phyloP scores from a whole-genome alignment of 163 green algal genomes.

The Coccomyxa subellipsoidea region DNA sequence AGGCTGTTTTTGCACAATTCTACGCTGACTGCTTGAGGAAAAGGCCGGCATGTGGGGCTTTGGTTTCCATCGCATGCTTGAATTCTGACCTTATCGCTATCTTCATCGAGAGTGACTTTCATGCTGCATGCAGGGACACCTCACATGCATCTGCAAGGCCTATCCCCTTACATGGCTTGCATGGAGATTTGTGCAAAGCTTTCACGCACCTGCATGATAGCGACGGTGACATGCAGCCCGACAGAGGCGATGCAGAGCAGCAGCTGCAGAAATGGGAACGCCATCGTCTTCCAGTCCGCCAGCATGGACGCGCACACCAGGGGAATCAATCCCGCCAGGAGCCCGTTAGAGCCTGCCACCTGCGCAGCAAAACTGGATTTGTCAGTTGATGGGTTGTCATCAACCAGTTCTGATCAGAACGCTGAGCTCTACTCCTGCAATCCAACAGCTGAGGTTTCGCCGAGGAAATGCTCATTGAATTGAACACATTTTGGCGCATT shows the following conservation, averaged over 20 bases:
- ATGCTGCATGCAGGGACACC: too few relatives aligned
- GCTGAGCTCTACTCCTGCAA: too few relatives aligned
- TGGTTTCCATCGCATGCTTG: not conserved
- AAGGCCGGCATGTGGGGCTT: not conserved
- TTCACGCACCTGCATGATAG: not conserved
- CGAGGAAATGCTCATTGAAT: too few relatives aligned
- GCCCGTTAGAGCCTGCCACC: not conserved
- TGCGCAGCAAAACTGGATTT: not conserved
- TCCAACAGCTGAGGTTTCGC: too few relatives aligned
- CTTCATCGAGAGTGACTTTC: too few relatives aligned
- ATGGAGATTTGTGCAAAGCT: not conserved
- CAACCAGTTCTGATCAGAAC: not conserved
- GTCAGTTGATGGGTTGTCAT: not conserved
- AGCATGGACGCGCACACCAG: not conserved
- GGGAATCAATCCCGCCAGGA: not conserved
- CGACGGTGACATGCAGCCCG: not conserved
- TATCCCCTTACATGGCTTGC: too few relatives aligned
- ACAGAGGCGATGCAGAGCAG: not conserved
- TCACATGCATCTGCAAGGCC: too few relatives aligned
- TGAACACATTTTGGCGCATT: too few relatives aligned
- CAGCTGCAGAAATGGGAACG: not conserved
- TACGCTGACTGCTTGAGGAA: too few relatives aligned
- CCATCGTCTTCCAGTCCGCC: not conserved
- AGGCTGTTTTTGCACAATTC: too few relatives aligned
- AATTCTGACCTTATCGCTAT: too few relatives aligned